These are phyloP conservation scores for Botrytis hyacinthi DNA, from an alignment of 2,329 filamentous ascomycete genomes.

Conservation along the genomic window DNA sequence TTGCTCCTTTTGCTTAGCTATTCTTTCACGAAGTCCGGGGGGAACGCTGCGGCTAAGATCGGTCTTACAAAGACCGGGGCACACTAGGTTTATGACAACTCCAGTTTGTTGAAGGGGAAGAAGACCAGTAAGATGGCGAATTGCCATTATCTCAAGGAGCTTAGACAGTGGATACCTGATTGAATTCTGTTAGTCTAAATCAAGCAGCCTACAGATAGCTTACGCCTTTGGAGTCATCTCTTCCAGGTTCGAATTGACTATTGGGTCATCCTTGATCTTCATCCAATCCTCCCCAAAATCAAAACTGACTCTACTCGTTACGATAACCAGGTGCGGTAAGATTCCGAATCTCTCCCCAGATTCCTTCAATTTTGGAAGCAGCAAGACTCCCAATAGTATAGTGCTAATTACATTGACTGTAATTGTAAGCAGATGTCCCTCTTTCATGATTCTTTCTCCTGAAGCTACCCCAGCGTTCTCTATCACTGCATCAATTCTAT, in stretches of 20 bases:
- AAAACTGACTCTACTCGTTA: slow-evolving; percentile 29
- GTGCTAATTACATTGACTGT: slow-evolving; percentile 31
- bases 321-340: slow-evolving; percentile 28
- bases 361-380: slow-evolving; percentile 33
- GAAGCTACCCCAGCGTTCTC: slow-evolving; percentile 38
- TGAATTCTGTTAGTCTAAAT: slow-evolving; percentile 15
- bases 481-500: slow-evolving; percentile 46
- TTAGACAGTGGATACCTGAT: slow-evolving; percentile 36
- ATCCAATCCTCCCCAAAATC: slow-evolving; percentile 24
- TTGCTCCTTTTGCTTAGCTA: slow-evolving; percentile 22
- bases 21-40: slow-evolving; percentile 17
- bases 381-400: slow-evolving; percentile 26
- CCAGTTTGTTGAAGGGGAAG: slow-evolving; percentile 31
- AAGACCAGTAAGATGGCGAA: slow-evolving; percentile 31
- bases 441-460: slow-evolving; percentile 20
- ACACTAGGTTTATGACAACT: slow-evolving; percentile 34
- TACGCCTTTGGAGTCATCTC: slow-evolving; percentile 19
- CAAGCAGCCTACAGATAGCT: neutral
- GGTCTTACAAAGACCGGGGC: slow-evolving; percentile 38
- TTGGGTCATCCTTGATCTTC: slow-evolving; percentile 26
- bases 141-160: slow-evolving; percentile 30
- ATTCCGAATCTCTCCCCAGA: slow-evolving; percentile 24
- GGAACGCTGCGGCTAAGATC: slow-evolving; percentile 31
- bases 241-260: slow-evolving; percentile 6
- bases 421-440: slow-evolving; percentile 28